A percentile compares a stretch with the other conserved stretches of the same genome.
Conservation (phyloP, 1,139 yeast genomes). For the Arxiozyma bovina region DNA sequence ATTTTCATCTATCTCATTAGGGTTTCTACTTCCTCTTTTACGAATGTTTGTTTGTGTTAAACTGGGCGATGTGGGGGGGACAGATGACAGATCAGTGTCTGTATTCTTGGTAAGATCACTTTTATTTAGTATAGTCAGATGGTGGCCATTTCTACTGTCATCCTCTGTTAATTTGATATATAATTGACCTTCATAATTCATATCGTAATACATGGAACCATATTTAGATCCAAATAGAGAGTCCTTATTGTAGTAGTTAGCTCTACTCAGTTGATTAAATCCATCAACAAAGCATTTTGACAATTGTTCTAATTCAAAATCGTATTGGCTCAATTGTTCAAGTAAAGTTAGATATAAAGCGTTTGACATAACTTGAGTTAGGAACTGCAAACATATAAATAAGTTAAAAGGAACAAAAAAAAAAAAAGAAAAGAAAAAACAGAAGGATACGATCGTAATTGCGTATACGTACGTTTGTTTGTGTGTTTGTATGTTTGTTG, state of each 20-base stretch:
- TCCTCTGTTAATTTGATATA: constrained; percentile 6
- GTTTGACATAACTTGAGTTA: constrained; percentile 3
- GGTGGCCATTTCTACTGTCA: constrained; percentile 1
- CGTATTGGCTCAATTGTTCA: constrained; percentile 18
- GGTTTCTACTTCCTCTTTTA: neutral
- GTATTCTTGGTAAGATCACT: constrained; percentile 2
- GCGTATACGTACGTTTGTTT: neutral
- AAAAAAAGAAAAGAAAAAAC: no score
- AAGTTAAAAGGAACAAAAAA: no score
- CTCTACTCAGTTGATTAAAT: constrained; percentile 23
- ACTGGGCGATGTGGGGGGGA: neutral
- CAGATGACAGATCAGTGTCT: neutral
- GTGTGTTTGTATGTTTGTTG: neutral
- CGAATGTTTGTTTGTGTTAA: neutral
- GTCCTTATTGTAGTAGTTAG: constrained; percentile 29
- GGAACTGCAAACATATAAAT: no score
- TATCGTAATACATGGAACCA: constrained; percentile 29
- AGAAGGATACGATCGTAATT: no score
- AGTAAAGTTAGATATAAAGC: constrained; percentile 9
- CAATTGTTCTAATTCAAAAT: constrained; percentile 25
- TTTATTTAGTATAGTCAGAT: neutral
- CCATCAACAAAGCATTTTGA: constrained; percentile 22
- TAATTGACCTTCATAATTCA: constrained; percentile 21
- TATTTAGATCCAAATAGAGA: constrained; percentile 22
- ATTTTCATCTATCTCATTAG: constrained; percentile 7